These are phyloP conservation scores for Trichoderma atrobrunneum DNA, from an alignment of 2,329 filamentous ascomycete species.

Conservation along the genomic window DNA sequence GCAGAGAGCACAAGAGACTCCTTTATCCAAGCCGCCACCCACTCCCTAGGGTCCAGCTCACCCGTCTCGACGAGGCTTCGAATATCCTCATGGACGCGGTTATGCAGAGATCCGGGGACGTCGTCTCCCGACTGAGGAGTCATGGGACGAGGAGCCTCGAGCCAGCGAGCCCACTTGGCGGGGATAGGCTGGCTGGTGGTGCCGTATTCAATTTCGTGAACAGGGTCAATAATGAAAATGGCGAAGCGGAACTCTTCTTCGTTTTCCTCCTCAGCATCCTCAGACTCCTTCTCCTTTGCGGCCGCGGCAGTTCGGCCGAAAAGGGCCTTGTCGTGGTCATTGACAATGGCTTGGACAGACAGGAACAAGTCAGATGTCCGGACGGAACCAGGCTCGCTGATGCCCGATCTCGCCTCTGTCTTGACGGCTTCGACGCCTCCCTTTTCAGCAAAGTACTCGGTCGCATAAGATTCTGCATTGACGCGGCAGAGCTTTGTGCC, in stretches of 20 bases:
- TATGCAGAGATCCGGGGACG: constrained; percentile 36
- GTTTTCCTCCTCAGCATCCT: constrained; percentile 49
- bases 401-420: constrained; percentile 71
- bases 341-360: constrained; percentile 81
- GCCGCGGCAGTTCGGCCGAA: constrained; percentile 59
- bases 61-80: constrained; percentile 73
- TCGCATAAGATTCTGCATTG: constrained; percentile 81
- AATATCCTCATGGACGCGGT: constrained; percentile 72
- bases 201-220: constrained; percentile 85
- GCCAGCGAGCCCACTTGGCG: constrained; percentile 83
- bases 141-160: constrained; percentile 68
- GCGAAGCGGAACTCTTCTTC: constrained; percentile 68
- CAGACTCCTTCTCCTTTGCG: constrained; percentile 53
- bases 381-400: constrained; percentile 84
- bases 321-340: constrained; percentile 61
- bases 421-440: constrained; percentile 81
- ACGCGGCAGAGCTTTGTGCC: constrained; percentile 89
- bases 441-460: constrained; percentile 74
- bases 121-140: constrained; percentile 54
- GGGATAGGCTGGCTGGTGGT: constrained; percentile 81
- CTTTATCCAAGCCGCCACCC: constrained; percentile 97
- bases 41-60: constrained; percentile 87
- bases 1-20: constrained; percentile 75
- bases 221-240: constrained; percentile 78
- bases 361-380: constrained; percentile 93